These are phyloP conservation scores for Paraleonurus japonicus DNA, from an alignment of 257 asterid species.

Conservation along the genomic window DNA sequence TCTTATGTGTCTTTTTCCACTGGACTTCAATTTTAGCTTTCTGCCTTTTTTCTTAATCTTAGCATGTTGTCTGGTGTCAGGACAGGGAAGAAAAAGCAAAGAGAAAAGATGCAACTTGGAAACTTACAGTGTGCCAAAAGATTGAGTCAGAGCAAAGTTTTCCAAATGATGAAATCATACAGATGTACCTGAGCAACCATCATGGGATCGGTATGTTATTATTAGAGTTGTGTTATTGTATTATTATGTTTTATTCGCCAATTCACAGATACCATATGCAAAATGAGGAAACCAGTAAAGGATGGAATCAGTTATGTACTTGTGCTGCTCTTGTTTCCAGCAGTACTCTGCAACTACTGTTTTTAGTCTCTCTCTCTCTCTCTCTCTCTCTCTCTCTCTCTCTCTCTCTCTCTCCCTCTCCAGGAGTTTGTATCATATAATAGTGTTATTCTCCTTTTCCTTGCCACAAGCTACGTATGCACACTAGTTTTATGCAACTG, in stretches of 20 bases:
- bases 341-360: constrained; percentile 4
- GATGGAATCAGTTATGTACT: constrained; percentile 3
- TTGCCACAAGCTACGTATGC: too few relatives aligned
- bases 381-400: too few relatives aligned
- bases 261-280: neutral
- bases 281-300: neutral
- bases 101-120: constrained; percentile 65
- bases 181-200: constrained; percentile 57
- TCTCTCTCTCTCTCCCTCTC: neutral
- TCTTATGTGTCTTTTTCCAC: neutral
- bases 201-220: constrained; percentile 49
- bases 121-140: constrained; percentile 60
- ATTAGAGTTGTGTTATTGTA: neutral
- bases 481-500: neutral
- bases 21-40: constrained; percentile 6
- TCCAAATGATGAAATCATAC: constrained; percentile 64
- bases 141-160: constrained; percentile 64
- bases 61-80: constrained; percentile 44
- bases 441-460: neutral
- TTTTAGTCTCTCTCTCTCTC: too few relatives aligned
- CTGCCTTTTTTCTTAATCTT: constrained; percentile 20
- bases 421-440: neutral
- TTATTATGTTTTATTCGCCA: neutral
- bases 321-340: neutral
- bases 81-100: constrained; percentile 60